Base-by-base conservation (phyloP, 2,329 filamentous ascomycete genomes). In the Chrysoporthe deuterocubensis region DNA sequence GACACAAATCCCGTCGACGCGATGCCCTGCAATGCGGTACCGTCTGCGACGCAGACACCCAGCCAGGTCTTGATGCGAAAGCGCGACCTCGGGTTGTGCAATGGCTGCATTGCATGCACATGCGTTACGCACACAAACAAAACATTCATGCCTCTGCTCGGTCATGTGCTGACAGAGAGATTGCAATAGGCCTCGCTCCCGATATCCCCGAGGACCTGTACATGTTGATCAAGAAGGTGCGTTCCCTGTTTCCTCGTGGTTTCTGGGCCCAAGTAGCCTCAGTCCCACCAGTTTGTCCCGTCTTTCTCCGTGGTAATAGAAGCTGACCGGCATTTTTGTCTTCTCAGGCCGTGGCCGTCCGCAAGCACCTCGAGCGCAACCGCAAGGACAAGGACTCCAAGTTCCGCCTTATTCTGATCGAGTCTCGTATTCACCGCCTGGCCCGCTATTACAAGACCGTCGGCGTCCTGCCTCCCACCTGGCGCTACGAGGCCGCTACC, bases 301-400 rank as follows among this genome's bases (percentile, higher is more conserved):
- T 18, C 3, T 11, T 21, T 2, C 11, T 7, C 34, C 50, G 1
- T 48, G 11, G 21, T 13, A 5, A 13, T 54, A 13, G 50, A 54
- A 34, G 32, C 50, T 54, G 26, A 54, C 26, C 11, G 14, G 11
- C 11, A 13, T 14, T 26, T 71, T 76, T 74, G 74, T 32, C 48
- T 37, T 9, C 59, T 44, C 71, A 96, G 94, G 94, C 94, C 78
- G 94, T 97, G 78, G 92, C 94, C 81, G 96, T 99, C 87, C 95
- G 96, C 87, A 99, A 99, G 93, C 96, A 99, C 87, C 93, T 99
- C 76, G 94, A 97, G 90, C 93, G 93, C 86, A 99, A 99, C 92
- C 95, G 96, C 86, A 99, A 99, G 91, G 96, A 99, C 90, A 97
- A 94, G 89, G 96, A 99, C 89, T 93, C 91, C 89, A 99, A 99